A percentile compares a stretch with the other conserved stretches of the same genome.
These are phyloP conservation scores for Boletellus dicymbophilus DNA, from an alignment of 1,284 basidiomycete genomes.

Conservation along the genomic window DNA sequence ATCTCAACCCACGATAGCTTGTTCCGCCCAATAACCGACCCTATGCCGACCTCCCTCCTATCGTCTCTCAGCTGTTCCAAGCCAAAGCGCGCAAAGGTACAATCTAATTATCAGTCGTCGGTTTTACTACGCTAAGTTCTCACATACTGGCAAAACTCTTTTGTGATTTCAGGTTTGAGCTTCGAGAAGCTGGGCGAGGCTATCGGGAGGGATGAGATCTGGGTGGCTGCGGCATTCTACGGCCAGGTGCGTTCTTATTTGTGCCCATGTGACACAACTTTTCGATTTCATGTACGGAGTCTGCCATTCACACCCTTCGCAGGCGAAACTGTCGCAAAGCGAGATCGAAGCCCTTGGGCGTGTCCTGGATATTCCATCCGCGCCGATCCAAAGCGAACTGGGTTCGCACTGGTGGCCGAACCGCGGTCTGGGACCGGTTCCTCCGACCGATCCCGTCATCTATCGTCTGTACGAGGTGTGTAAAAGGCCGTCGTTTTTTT, in stretches of 20 bases:
- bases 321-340: slow-evolving; percentile 70
- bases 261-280: neutral
- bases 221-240: slow-evolving; percentile 88
- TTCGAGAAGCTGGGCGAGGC: slow-evolving; percentile 73
- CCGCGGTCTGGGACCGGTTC: slow-evolving; percentile 60
- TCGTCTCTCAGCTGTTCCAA: slow-evolving; percentile 55
- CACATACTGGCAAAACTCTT: no score
- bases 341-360: slow-evolving; percentile 58
- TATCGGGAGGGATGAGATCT: slow-evolving; percentile 81
- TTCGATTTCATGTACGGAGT: neutral
- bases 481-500: no score
- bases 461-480: slow-evolving; percentile 88
- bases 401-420: slow-evolving; percentile 75
- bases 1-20: slow-evolving; percentile 29
- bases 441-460: slow-evolving; percentile 80
- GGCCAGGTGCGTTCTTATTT: slow-evolving; percentile 58
- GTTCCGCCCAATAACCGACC: slow-evolving; percentile 48
- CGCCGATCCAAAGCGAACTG: slow-evolving; percentile 47
- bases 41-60: slow-evolving; percentile 54
- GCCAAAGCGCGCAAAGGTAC: slow-evolving; percentile 71
- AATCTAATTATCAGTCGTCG: neutral
- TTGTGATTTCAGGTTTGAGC: slow-evolving; percentile 63
- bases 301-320: neutral
- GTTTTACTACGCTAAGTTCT: no score
- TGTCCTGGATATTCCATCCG: slow-evolving; percentile 48